A percentile compares a stretch with the other conserved stretches of the same genome.
Evolutionary conservation across 1,284 basidiomycete genomes (phyloP).

Genomic region (Ceraceosorus guamensis): DNA sequence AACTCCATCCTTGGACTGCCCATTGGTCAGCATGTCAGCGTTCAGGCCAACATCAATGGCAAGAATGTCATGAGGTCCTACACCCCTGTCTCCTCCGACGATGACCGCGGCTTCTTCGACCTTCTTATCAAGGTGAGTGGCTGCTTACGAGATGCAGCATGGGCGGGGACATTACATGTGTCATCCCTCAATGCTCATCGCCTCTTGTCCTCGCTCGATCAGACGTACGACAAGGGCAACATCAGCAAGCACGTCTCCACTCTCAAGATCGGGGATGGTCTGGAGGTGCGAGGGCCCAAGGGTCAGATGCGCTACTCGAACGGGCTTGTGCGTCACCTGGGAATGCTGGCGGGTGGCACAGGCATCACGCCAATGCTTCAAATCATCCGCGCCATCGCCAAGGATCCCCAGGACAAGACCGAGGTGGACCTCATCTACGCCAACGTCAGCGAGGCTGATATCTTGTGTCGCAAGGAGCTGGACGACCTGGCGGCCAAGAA

Average conservation of each 20-base stretch:
- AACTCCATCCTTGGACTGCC: conserved; percentile 81
- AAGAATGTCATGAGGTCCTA: conserved; percentile 86
- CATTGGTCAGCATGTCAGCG: conserved; percentile 89
- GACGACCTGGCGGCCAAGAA: conserved; percentile 68
- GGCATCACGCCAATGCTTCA: conserved; percentile 82
- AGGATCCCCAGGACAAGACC: conserved; percentile 76
- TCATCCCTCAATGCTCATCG: not conserved
- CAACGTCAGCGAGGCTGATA: conserved; percentile 61
- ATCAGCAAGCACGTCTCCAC: conserved; percentile 72
- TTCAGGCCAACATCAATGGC: conserved; percentile 81
- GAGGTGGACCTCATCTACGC: conserved; percentile 91
- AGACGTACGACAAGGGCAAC: conserved; percentile 95
- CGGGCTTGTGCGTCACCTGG: conserved; percentile 56
- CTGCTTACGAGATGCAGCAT: not conserved
- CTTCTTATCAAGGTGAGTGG: conserved; percentile 82
- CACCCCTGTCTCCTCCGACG: conserved; percentile 87
- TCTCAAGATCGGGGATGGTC: conserved; percentile 61
- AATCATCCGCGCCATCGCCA: conserved; percentile 80
- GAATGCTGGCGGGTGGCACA: conserved; percentile 90
- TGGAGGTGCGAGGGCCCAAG: conserved; percentile 89
- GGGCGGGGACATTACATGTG: no score
- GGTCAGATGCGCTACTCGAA: conserved; percentile 60
- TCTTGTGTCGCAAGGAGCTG: conserved; percentile 72
- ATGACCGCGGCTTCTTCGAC: conserved; percentile 87
- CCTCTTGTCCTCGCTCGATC: conserved; percentile 8